Base-by-base conservation (phyloP, 345 rosid species). In the Ailanthus altissimus region DNA sequence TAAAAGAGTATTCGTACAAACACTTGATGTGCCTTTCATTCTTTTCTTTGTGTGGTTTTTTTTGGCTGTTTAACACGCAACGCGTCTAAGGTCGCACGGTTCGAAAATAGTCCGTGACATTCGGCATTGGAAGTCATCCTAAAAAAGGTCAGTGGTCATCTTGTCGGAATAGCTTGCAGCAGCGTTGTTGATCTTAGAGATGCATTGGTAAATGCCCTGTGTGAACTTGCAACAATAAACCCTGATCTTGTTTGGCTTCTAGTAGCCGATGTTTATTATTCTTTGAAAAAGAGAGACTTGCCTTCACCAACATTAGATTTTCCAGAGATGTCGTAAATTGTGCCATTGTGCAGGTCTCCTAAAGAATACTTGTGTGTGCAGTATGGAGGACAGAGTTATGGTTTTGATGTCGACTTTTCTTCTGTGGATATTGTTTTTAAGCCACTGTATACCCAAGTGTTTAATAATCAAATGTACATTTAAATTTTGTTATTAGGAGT, bases 211-310 rank as follows among this genome's bases (percentile, higher is more conserved):
- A 89, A 88, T 72, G 97, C 99, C 1, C 73, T 96, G 71, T 77
- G 56, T 26, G 99, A 93, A 70, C 93, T 96, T 49, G 93, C 97
- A 18, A 81, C 84, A 28, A 77, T 96, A 3, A 98, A 96, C 81
- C 84, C 98, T 40, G 99, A 96, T 84, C 94, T 96, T 49, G 83
- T 95, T 23, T 92, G 99, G 98, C 87, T 96, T 78, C 92, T 93
- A 60, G 76, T 96, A 74, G 93, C 97, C 0, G 99, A 96, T 74
- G 91, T 93, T 54, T 91, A 93, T 76, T 93, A 81, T 84, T 80
- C 97, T 28, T 38, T 83, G 78, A 87, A 86, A 89, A 87, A 78
- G 85, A 86, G 78, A 68, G 81, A 84, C 61, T 20, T 78, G 49
- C 93, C 92, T 75, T 59, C 75, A 0, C 93, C 97, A 4, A 73